Percentiles rank a stretch among this genome's conserved stretches.
phyloP scores from a whole-genome alignment of 176 grass and related monocot genomes.

The Themeda triandra region DNA sequence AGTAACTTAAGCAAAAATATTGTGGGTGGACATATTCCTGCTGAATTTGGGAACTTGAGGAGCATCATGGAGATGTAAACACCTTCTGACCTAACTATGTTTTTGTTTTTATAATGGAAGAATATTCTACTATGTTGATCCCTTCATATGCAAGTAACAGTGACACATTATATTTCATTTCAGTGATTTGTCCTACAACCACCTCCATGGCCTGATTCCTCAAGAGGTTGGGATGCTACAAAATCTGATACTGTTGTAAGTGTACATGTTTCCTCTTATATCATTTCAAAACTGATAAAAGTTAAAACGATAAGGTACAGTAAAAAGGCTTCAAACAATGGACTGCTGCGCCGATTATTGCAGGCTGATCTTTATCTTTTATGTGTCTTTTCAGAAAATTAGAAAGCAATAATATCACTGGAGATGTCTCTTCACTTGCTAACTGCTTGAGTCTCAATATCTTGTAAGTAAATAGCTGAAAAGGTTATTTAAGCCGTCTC shows the following conservation, averaged over 20 bases:
- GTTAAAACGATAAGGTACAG: not conserved
- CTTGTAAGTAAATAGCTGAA: constrained; percentile 57
- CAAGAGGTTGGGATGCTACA: constrained; percentile 81
- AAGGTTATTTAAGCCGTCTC: constrained; percentile 15
- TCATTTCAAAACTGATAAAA: not conserved
- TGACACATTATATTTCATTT: constrained; percentile 22
- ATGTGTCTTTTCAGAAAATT: constrained; percentile 54
- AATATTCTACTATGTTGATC: not conserved
- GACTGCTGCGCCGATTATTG: not conserved
- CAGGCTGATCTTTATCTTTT: constrained; percentile 27
- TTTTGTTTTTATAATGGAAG: not conserved
- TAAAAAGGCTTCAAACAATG: not conserved
- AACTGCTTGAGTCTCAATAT: constrained; percentile 75
- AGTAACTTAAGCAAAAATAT: constrained; percentile 94
- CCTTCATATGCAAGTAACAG: not conserved
- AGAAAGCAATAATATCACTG: constrained; percentile 80
- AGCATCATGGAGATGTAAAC: constrained; percentile 95
- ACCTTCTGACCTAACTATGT: not conserved
- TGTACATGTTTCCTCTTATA: not conserved
- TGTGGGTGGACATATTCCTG: constrained; percentile 70
- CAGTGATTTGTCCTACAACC: constrained; percentile 72
- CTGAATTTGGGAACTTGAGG: constrained; percentile 92
- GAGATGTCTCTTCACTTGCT: constrained; percentile 66
- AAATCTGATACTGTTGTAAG: constrained; percentile 80
- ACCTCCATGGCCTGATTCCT: constrained; percentile 58